Conservation (phyloP, 106 monocot species). For the Phalaenopsis aphrodite region DNA sequence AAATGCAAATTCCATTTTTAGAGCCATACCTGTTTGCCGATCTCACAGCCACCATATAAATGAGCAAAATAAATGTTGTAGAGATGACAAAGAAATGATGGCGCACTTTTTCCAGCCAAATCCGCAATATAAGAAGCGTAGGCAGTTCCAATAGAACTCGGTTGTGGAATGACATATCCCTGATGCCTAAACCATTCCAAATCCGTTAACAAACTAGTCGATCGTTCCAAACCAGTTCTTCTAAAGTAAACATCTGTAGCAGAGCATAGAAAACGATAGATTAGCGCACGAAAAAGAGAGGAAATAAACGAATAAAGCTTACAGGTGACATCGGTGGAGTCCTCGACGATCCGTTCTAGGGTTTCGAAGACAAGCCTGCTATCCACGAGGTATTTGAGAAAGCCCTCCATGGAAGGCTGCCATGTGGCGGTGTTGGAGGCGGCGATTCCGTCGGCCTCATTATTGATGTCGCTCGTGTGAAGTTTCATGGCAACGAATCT, state of each 20-base stretch:
- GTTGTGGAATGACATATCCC: conserved; percentile 53
- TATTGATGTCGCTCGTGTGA: conserved; percentile 11
- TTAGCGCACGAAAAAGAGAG: neutral
- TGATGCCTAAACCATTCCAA: conserved; percentile 57
- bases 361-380: conserved; percentile 83
- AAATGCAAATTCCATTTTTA: neutral
- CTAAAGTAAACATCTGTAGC: conserved; percentile 76
- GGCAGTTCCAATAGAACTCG: conserved; percentile 53
- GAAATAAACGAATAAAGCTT: conserved; percentile 15
- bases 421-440: conserved; percentile 19
- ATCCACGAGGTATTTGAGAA: conserved; percentile 85
- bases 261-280: neutral
- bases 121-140: conserved; percentile 69
- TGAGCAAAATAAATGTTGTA: conserved; percentile 96
- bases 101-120: conserved; percentile 58
- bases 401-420: conserved; percentile 75
- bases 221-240: conserved; percentile 76
- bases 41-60: conserved; percentile 56
- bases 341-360: conserved; percentile 68
- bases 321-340: conserved; percentile 80
- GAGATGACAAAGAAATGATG: conserved; percentile 86
- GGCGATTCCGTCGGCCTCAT: neutral
- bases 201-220: conserved; percentile 50
- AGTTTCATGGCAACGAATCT: conserved; percentile 93
- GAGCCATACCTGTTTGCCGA: conserved; percentile 71